Percentiles rank a stretch among this genome's conserved stretches.
These are phyloP conservation scores for Umbelopsis sp. DNA, from an alignment of 371 early-diverging fungal genomes.

Conservation along the genomic window DNA sequence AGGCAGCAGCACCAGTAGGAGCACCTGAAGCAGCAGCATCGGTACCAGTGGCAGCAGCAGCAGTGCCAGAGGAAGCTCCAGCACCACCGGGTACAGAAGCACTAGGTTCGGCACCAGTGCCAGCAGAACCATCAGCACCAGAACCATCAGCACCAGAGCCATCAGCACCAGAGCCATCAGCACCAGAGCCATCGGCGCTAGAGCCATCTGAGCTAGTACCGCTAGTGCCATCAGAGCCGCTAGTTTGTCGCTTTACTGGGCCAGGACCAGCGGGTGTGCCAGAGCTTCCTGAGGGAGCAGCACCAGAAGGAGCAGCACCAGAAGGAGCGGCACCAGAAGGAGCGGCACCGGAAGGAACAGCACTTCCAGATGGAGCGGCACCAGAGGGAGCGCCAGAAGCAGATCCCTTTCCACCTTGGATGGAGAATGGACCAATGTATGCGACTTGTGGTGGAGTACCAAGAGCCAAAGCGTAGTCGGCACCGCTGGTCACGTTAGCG, in stretches of 20 bases:
- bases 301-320: constrained; percentile 15
- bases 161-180: constrained; percentile 17
- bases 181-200: constrained; percentile 26
- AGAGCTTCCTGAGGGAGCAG: constrained; percentile 13
- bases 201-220: too few species aligned
- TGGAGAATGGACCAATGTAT: constrained; percentile 43
- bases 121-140: not conserved
- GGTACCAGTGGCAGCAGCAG: constrained; percentile 6
- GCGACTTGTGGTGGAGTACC: constrained; percentile 39
- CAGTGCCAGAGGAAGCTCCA: not conserved
- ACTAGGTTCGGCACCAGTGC: not conserved
- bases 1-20: not conserved
- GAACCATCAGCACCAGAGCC: constrained; percentile 17
- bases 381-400: constrained; percentile 23
- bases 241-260: not conserved
- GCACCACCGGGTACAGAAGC: constrained; percentile 9
- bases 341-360: constrained; percentile 5
- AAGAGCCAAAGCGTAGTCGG: constrained; percentile 44
- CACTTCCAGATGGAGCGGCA: constrained; percentile 17
- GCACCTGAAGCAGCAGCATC: constrained; percentile 12
- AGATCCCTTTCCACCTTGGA: constrained; percentile 23
- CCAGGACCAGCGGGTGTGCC: constrained; percentile 3
- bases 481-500: constrained; percentile 37
- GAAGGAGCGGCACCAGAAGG: constrained; percentile 10
- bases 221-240: constrained; percentile 20